A percentile compares a stretch with the other conserved stretches of the same genome.
These are phyloP conservation scores for Penicillium nordicum DNA, from an alignment of 2,329 filamentous ascomycete species.

Conservation along the genomic window DNA sequence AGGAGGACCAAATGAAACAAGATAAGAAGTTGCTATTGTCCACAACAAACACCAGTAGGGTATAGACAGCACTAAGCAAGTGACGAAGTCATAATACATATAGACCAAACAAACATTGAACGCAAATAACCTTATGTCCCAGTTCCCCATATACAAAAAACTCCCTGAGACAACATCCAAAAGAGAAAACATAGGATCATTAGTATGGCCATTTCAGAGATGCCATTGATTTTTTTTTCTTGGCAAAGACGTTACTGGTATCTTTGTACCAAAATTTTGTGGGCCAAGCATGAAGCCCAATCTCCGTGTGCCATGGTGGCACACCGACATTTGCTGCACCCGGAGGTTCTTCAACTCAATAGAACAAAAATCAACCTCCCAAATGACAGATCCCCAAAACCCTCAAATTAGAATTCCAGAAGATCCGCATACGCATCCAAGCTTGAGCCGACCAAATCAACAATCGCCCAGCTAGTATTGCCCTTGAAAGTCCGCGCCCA, in stretches of 20 bases:
- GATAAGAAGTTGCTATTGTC: constrained; percentile 4
- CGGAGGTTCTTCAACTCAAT: neutral
- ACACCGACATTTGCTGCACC: neutral
- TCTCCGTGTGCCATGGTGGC: too few species aligned
- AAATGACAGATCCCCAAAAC: neutral
- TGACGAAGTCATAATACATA: constrained; percentile 23
- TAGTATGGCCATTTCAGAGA: constrained; percentile 10
- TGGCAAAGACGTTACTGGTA: constrained; percentile 8
- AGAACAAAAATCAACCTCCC: neutral
- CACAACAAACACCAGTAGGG: constrained; percentile 12
- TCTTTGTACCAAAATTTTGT: constrained; percentile 7
- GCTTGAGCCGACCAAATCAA: constrained; percentile 46
- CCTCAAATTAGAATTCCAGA: constrained; percentile 30
- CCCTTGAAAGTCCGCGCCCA: constrained; percentile 48
- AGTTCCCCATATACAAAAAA: constrained; percentile 17
- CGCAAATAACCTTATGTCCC: constrained; percentile 1
- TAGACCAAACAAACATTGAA: constrained; percentile 9
- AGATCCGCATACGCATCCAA: constrained; percentile 48
- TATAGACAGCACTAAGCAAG: constrained; percentile 21
- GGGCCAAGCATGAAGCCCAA: neutral
- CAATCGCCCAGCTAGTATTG: constrained; percentile 49
- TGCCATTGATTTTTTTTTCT: constrained; percentile 1
- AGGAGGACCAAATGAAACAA: neutral
- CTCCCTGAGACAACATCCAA: constrained; percentile 26
- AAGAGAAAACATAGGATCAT: constrained; percentile 18